Evolutionary conservation across 352 stramenopile species (phyloP).

Genomic region (Phytopythium chamaehyphon): DNA sequence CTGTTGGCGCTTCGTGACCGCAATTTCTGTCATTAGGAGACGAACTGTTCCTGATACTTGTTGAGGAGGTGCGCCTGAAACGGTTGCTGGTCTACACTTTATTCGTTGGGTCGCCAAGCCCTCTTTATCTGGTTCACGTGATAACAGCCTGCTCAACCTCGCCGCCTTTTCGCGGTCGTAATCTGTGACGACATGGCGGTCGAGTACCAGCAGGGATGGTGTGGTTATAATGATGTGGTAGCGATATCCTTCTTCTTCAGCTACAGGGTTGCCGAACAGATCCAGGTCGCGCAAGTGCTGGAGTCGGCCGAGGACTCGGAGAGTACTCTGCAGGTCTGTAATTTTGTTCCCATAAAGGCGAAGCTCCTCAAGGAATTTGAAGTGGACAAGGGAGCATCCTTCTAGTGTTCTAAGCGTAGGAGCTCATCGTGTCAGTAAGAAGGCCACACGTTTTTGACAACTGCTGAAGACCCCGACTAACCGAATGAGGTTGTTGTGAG

Average conservation of each 20-base stretch:
- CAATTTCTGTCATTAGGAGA: slow-evolving; percentile 66
- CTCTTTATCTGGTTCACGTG: neutral
- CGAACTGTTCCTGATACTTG: slow-evolving; percentile 62
- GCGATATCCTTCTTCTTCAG: slow-evolving; percentile 83
- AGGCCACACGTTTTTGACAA: neutral
- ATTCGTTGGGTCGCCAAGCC: slow-evolving; percentile 4
- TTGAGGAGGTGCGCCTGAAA: slow-evolving; percentile 33
- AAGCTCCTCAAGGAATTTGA: slow-evolving; percentile 82
- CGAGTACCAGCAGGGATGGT: slow-evolving; percentile 71
- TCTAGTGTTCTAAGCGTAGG: slow-evolving; percentile 30
- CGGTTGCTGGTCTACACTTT: slow-evolving; percentile 14
- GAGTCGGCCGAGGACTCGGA: slow-evolving; percentile 48
- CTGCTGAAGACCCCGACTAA: slow-evolving; percentile 6
- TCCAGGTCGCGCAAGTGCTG: slow-evolving; percentile 73
- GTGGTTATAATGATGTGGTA: slow-evolving; percentile 74
- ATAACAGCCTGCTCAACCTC: slow-evolving; percentile 11
- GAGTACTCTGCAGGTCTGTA: slow-evolving; percentile 52
- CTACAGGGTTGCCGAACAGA: slow-evolving; percentile 77
- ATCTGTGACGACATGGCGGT: slow-evolving; percentile 76
- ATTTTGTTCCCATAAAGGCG: slow-evolving; percentile 81
- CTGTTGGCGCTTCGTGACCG: slow-evolving; percentile 37
- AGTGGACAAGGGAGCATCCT: slow-evolving; percentile 42
- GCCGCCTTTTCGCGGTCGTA: slow-evolving; percentile 51
- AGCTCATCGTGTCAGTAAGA: neutral
- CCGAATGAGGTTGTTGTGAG: slow-evolving; percentile 82